Base-by-base conservation (phyloP, 495 filamentous ascomycete species). In the Thozetella sp. region DNA sequence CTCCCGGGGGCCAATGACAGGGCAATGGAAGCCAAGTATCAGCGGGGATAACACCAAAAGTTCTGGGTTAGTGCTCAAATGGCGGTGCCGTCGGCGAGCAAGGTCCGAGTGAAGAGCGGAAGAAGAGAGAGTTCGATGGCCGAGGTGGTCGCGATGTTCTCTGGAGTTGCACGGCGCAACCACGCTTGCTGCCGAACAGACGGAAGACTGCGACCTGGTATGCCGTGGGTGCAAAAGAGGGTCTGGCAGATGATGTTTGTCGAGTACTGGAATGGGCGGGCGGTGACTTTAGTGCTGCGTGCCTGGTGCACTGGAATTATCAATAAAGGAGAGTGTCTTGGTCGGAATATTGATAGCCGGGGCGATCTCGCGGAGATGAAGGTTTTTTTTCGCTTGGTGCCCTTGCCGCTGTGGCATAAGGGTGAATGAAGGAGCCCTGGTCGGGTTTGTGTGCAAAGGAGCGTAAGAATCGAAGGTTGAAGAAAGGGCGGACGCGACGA, bases 311-410 rank as follows among this genome's bases (percentile, higher is more conserved):
- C 43, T 48, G 43, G 43, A 48, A 48, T 48, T 48, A 9, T 48
- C 43, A 48, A 48, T 48, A 48, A 48, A 48, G 43, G 9, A 48
- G 43, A 48, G 43, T 48, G 43, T 48, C 43, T 48, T 48, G n/a
- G 43, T 48, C 43, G 43, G 43, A 48, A 48, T 48, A 48, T n/a
- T 48, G 43, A 48, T 48, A 48, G 43, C 3, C 43, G 43, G 43
- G 9, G 20, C n/a, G 43, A 48, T 48, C 43, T 48, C 43, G 43
- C 43, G 43, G 43, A 48, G 43, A 48, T 48, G n/a, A n/a, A n/a
- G n/a, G n/a, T n/a, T n/a, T n/a, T n/a, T 48, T 48, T n/a, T 48
- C 43, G 43, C 20, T 48, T 48, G 43, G 43, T 48, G n/a, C 3
- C n/a, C n/a, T 48, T 11, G 43, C n/a, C 43, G 43, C 9, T 48